Conservation (phyloP, 345 rosid species). For the Pelargonium nanum region DNA sequence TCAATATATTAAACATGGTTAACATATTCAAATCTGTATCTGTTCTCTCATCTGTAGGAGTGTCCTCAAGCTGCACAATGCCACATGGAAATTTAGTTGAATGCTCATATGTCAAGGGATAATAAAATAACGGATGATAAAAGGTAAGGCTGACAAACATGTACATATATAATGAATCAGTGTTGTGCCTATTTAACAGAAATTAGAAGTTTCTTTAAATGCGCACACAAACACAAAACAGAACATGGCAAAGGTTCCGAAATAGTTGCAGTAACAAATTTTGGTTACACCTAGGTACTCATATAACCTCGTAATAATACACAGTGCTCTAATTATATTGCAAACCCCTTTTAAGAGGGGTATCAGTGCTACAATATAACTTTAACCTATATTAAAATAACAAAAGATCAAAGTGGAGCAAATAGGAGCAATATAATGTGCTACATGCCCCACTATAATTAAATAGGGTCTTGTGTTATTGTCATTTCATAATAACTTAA, state of each 20-base stretch:
- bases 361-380: not conserved
- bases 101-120: not conserved
- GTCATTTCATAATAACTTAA: too few relatives aligned
- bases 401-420: too few relatives aligned
- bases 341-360: not conserved
- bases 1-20: constrained; percentile 58
- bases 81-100: not conserved
- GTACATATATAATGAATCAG: too few relatives aligned
- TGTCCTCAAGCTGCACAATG: constrained; percentile 19
- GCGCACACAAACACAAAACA: not conserved
- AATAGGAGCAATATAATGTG: not conserved
- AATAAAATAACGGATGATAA: too few relatives aligned
- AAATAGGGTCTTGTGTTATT: too few relatives aligned
- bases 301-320: not conserved
- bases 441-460: too few relatives aligned
- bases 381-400: too few relatives aligned
- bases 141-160: too few relatives aligned
- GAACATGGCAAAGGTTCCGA: not conserved
- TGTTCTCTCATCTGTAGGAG: constrained; percentile 50
- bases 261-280: not conserved
- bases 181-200: not conserved
- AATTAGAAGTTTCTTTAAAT: not conserved
- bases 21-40: constrained; percentile 82
- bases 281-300: not conserved
- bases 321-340: not conserved